Evolutionary conservation across 1,139 yeast genomes (phyloP).

Genomic region (Lodderomyces elongisporus): DNA sequence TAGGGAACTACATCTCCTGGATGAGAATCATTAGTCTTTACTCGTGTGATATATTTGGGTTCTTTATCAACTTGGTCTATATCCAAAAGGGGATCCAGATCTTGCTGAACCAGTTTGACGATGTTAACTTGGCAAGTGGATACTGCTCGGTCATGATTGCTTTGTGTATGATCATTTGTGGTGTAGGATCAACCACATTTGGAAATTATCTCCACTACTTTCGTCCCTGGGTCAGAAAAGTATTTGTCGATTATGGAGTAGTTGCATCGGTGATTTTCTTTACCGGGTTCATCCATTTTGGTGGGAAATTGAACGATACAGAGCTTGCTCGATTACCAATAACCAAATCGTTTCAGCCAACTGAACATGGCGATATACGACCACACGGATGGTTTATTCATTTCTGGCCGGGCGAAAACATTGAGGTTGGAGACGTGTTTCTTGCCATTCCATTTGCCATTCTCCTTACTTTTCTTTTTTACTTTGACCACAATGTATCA

Average conservation of each 20-base stretch:
- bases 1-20: conserved; percentile 63
- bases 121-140: conserved; percentile 49
- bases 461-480: conserved; percentile 74
- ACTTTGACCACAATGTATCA: conserved; percentile 93
- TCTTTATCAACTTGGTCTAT: conserved; percentile 86
- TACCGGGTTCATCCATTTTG: conserved; percentile 88
- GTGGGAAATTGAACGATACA: conserved; percentile 56
- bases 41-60: conserved; percentile 91
- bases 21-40: conserved; percentile 72
- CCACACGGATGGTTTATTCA: conserved; percentile 70
- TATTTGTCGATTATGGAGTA: conserved; percentile 80
- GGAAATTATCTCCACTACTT: conserved; percentile 60
- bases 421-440: conserved; percentile 70
- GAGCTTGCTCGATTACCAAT: conserved; percentile 61
- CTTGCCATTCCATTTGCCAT: conserved; percentile 91
- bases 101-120: conserved; percentile 60
- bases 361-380: conserved; percentile 34
- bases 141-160: conserved; percentile 75
- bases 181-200: conserved; percentile 57
- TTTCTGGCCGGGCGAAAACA: conserved; percentile 60
- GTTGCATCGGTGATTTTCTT: conserved; percentile 82
- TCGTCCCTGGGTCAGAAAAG: conserved; percentile 54
- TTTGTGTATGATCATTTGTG: conserved; percentile 67
- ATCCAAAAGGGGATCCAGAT: conserved; percentile 88
- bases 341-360: conserved; percentile 73